Conservation (phyloP, 768 basidiomycete genomes). For the Lactifluus echinatus region DNA sequence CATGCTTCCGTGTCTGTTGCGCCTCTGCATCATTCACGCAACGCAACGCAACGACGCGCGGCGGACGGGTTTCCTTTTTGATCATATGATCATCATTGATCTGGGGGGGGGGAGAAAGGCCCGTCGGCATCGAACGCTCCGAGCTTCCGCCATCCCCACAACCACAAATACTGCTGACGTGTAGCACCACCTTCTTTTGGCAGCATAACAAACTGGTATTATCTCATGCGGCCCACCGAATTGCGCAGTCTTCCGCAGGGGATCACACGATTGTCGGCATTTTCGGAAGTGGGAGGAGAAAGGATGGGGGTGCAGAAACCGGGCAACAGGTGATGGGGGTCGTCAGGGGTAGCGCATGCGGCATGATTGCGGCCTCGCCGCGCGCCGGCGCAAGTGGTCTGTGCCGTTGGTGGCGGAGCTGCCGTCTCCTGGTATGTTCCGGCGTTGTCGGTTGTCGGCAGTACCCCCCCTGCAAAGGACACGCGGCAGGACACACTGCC, state of each 20-base stretch:
- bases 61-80: too few relatives aligned
- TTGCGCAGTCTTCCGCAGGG: not conserved
- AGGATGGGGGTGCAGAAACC: too few relatives aligned
- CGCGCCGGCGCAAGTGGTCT: not conserved
- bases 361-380: too few relatives aligned
- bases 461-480: not conserved
- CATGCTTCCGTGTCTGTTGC: not conserved
- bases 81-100: too few relatives aligned
- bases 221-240: too few relatives aligned
- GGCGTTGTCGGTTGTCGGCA: constrained; percentile 4
- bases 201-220: too few relatives aligned
- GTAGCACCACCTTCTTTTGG: too few relatives aligned
- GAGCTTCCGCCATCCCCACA: too few relatives aligned
- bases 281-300: not conserved
- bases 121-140: too few relatives aligned
- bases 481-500: not conserved
- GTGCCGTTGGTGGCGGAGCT: not conserved
- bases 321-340: not conserved
- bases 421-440: not conserved
- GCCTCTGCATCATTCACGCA: not conserved
- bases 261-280: not conserved
- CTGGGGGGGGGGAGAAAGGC: too few relatives aligned
- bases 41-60: too few relatives aligned
- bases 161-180: not conserved
- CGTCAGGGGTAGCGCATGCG: too few relatives aligned